Base-by-base conservation (phyloP, 768 basidiomycete species). In the Pleurotus salmoneostramineus region DNA sequence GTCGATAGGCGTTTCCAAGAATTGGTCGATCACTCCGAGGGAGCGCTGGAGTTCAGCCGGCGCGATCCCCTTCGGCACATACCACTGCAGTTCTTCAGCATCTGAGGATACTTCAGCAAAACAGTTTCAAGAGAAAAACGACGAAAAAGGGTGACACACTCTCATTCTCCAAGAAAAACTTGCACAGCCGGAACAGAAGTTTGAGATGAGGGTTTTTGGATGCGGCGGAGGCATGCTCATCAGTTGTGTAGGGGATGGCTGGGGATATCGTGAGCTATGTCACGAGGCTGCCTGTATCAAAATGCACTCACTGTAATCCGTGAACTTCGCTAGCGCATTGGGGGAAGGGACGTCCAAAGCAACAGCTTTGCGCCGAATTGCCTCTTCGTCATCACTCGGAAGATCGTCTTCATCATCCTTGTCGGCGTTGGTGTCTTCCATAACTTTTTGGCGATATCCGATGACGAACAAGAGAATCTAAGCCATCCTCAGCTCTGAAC, bases 11-110 rank as follows among this genome's bases (percentile, higher is more conserved):
- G 77, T 80, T 68, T 81, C 77, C 59, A 98, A 80, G 77, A 87
- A 98, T 68, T 92, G 88, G 65, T 87, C 80, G 71, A 98, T 89
- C 62, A 95, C 84, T 54, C 81, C 82, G 64, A 90, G 72, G 50
- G 82, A 87, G 52, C 81, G 78, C 68, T 85, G 79, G 36, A 98
- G 75, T 50, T 89, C 83, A 5, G 82, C 72, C 0, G 91, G 89
- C 14, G 81, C 66, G 56, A 93, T 77, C n/a, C 75, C 70, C 6
- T 85, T 81, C 33, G 95, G 94, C 50, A 97, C 80, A 60, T 84
- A 86, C 94, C 95, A 98, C 68, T 93, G 84, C 33, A 88, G 72
- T 65, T 91, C 90, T 32, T 87, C 83, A 32, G 79, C 81, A 63
- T 81, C 89, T 89, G 54, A 58, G 6, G n/a, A 51, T 44, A 34